Evolutionary conservation across 371 early-diverging fungal genomes (phyloP), one percentile per base, ranked within the genome.

Genomic region (Lichtheimia ornata): DNA sequence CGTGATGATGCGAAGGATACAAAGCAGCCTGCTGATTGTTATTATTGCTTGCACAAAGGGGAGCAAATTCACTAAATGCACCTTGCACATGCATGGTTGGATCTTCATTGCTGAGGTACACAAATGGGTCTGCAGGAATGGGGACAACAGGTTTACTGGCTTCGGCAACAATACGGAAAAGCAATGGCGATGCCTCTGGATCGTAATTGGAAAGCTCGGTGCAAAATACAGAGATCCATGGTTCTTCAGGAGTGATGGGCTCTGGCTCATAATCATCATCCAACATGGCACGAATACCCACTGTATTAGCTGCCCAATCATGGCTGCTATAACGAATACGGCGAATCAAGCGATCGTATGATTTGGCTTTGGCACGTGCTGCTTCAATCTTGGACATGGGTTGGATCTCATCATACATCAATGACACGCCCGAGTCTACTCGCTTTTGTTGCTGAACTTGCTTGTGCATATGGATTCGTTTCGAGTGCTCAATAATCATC

Each of bases 401-500:
- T 14, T 53, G 30, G 17, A 47, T 54, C 27, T 62, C 66, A 41
- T 60, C 45, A 28, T 65, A 50, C 1, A 53, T 51, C 25, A 47
- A 20, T 5, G 63, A 64, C 28, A 67, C 62, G 1, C 69, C 72
- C 20, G 72, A 72, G 47, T 71, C 73, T 24, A 65, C 64, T 2
- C 74, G 67, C 42, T 11, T 49, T 17, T 58, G 62, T 58, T 15
- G 42, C 22, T 60, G 62, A 25, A n/a, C 47, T n/a, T 18, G 22
- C 47, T 47, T 55, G 27, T 55, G 58, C 20, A 51, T 50, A 18
- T 65, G 67, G 6, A 67, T 53, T 47, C 71, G 54, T 56, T 71
- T 74, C 22, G 75, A 65, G 47, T 75, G 72, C 50, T 79, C 80
- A 27, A 79, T 79, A 41, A 79, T 73, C 66, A 80, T 64, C 12